These are phyloP conservation scores for Cryoendolithus antarcticus DNA, from an alignment of 2,329 filamentous ascomycete species.

Conservation along the genomic window DNA sequence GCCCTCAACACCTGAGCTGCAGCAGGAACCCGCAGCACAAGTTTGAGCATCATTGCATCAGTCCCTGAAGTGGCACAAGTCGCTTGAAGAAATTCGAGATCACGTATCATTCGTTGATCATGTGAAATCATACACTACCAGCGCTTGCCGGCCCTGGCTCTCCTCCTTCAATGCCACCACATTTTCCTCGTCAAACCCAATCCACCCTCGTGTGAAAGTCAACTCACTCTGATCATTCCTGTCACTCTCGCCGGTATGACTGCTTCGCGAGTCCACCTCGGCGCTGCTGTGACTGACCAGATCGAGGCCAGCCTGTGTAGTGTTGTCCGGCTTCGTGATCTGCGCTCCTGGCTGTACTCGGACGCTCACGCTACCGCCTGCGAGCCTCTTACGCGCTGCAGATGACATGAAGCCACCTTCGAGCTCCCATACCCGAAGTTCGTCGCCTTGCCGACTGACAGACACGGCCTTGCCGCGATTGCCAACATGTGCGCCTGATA, in stretches of 20 bases:
- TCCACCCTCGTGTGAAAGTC: conserved; percentile 46
- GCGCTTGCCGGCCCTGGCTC: conserved; percentile 52
- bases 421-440: conserved; percentile 71
- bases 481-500: conserved; percentile 75
- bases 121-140: conserved; percentile 83
- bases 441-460: conserved; percentile 63
- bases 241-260: too few relatives aligned
- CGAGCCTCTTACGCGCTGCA: conserved; percentile 28
- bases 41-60: too few relatives aligned
- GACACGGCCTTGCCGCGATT: conserved; percentile 78
- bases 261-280: too few relatives aligned
- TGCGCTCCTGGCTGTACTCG: conserved; percentile 27
- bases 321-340: not conserved
- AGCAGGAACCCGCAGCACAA: too few relatives aligned
- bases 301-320: conserved; percentile 9
- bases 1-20: too few relatives aligned
- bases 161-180: conserved; percentile 74
- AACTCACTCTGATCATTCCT: conserved; percentile 11
- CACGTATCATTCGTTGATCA: conserved; percentile 23
- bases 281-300: conserved; percentile 5
- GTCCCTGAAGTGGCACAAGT: too few relatives aligned
- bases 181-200: conserved; percentile 85
- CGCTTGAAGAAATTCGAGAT: too few relatives aligned
- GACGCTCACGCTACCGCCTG: conserved; percentile 40
- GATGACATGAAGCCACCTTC: conserved; percentile 52